Evolutionary conservation across 2,329 filamentous ascomycete species (phyloP), one percentile per base, ranked within the genome.

Genomic region (Didymella glomerata): DNA sequence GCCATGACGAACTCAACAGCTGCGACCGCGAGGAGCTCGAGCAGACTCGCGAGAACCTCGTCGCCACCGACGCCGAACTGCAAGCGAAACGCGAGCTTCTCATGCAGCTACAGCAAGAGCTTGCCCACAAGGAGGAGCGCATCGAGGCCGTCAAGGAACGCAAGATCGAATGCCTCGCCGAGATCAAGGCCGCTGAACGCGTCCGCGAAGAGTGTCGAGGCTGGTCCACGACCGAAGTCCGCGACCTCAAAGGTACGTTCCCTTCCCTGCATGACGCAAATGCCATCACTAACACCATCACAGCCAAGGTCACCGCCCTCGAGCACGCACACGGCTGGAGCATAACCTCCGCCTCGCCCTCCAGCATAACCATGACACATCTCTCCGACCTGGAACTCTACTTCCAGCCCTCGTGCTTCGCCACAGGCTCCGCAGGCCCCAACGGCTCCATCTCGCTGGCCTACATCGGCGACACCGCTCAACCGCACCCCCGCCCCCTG

Each of bases 161-260:
- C 69, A 97, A 94, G 74, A 78, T 87, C 53, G 84, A 88, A 67
- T 92, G 85, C 65, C 71, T 89, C 28, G 84, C 86, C 27, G 90
- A 95, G 47, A 97, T 96, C 57, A 85, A 87, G 58, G 89, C 92
- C 69, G 91, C 93, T 0, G 93, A 97, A 75, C 88, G 88, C 64
- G 83, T 96, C 25, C 86, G 91, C 62, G 93, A 97, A 74, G 91
- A 96, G 70, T 96, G 90, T 74, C 88, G 93, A 52, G 93, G 94
- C 38, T 97, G 93, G 89, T 94, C 89, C 56, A 86, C 89, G 51
- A 88, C 85, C 27, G 95, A 98, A 77, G 91, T 98, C 63, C 85
- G 85, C 63, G 81, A 82, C 38, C 82, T 96, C n/a, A 93, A 93
- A 84, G 85, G 90, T 91, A 83, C 71, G 22, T 32, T 7, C 36